Base-by-base conservation (phyloP, 345 rosid species). In the Arabis hirsuta region DNA sequence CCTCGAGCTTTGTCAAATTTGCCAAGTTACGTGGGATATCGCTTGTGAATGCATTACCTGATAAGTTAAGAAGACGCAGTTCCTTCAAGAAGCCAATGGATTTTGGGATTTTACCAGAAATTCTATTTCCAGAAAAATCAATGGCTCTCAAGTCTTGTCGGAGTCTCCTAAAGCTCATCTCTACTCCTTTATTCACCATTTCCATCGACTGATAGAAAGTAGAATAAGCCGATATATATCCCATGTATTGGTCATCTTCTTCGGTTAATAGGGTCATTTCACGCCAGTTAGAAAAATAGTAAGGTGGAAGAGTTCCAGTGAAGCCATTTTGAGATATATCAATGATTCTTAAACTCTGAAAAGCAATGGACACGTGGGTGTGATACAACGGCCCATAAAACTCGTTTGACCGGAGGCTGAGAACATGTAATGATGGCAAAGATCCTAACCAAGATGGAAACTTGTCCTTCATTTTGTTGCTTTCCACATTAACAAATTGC, bases 281-380 rank as follows among this genome's bases (percentile, higher is more conserved):
- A 44, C 26, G n/a, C 71, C 71, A 67, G 16, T 10, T 67, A 27
- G 71, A 53, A 6, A 67, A 67, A 67, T 16, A 67, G 52, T 67
- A 7, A 43, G 54, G 63, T 2, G 55, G 72, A 10, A 67, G 62
- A 0, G 72, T 7, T 29, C 73, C 73, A 8, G 4, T 34, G 34
- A 84, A 86, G 7, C 65, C 0, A 52, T 83, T 86, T 1, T 34
- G 29, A 43, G 88, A 78, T 26, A 84, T 22, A 31, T 85, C 92
- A 0, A 85, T 69, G 36, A 87, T 55, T 14, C 81, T 87, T 72
- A 82, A 78, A 72, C 7, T 53, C 3, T 36, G 57, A 82, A 84
- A 81, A 4, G 38, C 39, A 14, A 22, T 11, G 2, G 20, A 2
- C 22, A 0, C 2, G 0, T 7, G 6, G 11, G 1, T 32, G 64